Evolutionary conservation across 2,329 filamentous ascomycete species (phyloP).

Genomic region (Colletotrichum incanum): DNA sequence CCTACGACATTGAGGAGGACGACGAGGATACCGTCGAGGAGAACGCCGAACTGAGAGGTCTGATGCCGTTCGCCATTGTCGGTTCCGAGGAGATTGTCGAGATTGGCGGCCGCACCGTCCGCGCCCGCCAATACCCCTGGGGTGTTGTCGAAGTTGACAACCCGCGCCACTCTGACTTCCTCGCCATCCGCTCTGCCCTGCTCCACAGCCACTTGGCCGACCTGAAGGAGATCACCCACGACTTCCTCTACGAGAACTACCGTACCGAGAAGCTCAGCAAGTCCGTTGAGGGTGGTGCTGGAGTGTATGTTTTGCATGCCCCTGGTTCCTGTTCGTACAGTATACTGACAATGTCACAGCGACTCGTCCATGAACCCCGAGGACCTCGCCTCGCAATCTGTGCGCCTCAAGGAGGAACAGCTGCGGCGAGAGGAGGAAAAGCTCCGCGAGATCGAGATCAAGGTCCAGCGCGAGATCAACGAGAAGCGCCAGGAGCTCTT

Average conservation of each 20-base stretch:
- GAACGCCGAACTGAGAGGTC: constrained; percentile 95
- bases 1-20: constrained; percentile 99
- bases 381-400: constrained; percentile 95
- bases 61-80: constrained; percentile 99
- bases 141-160: constrained; percentile 99
- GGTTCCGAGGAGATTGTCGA: constrained; percentile 96
- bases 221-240: constrained; percentile 99
- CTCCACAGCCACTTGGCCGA: constrained; percentile 98
- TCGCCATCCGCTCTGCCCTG: constrained; percentile 95
- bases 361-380: constrained; percentile 98
- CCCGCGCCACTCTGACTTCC: constrained; percentile 97
- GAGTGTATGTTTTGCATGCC: constrained; percentile 78
- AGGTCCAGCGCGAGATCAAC: constrained; percentile 99
- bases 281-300: constrained; percentile 93
- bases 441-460: constrained; percentile 98
- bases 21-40: constrained; percentile 99
- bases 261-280: constrained; percentile 99
- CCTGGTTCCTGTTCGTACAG: background rate
- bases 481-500: constrained; percentile 99
- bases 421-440: constrained; percentile 99
- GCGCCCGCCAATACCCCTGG: constrained; percentile 98
- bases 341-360: constrained; percentile 57
- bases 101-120: constrained; percentile 91
- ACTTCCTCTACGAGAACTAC: constrained; percentile 99
- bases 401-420: constrained; percentile 99